Conservation (phyloP, 768 basidiomycete species). For the Multifurca ochricompacta region DNA sequence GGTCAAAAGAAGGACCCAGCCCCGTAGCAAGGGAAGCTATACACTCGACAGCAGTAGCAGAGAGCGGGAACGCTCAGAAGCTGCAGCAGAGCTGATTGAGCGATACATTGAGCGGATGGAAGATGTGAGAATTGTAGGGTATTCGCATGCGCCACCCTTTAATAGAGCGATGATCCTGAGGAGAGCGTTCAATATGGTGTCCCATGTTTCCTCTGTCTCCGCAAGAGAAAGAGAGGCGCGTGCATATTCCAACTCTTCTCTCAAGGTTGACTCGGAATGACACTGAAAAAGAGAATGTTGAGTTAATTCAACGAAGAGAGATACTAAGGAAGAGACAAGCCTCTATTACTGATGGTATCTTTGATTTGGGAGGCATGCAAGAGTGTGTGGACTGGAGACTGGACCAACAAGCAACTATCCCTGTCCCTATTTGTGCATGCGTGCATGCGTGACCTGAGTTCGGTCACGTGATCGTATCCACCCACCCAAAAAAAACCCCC, state of each 20-base stretch:
- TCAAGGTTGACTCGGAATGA: slow-evolving; percentile 16
- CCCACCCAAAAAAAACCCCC: too few relatives aligned
- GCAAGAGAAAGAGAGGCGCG: slow-evolving; percentile 36
- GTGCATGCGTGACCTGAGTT: too few relatives aligned
- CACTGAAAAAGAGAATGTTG: slow-evolving; percentile 1
- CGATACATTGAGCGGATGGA: slow-evolving; percentile 45
- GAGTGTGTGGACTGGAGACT: neutral
- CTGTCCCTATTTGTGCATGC: too few relatives aligned
- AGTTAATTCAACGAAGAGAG: neutral
- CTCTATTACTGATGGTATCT: slow-evolving; percentile 12
- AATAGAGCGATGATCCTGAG: slow-evolving; percentile 39
- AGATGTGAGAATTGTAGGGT: slow-evolving; percentile 42
- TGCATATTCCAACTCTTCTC: slow-evolving; percentile 24
- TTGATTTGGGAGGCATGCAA: slow-evolving; percentile 18
- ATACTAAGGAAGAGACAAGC: neutral
- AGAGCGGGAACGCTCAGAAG: slow-evolving; percentile 71
- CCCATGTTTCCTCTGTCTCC: slow-evolving; percentile 81
- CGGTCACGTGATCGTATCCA: slow-evolving; percentile 15
- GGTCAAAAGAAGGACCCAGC: slow-evolving; percentile 57
- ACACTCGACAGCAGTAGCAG: slow-evolving; percentile 57
- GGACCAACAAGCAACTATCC: neutral
- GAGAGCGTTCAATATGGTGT: slow-evolving; percentile 49
- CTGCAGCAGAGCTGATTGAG: slow-evolving; percentile 50
- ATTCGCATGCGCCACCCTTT: slow-evolving; percentile 45
- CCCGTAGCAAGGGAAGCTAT: slow-evolving; percentile 45